phyloP scores from a whole-genome alignment of 371 early-diverging fungal genomes.

The Rhizopus delemar region DNA sequence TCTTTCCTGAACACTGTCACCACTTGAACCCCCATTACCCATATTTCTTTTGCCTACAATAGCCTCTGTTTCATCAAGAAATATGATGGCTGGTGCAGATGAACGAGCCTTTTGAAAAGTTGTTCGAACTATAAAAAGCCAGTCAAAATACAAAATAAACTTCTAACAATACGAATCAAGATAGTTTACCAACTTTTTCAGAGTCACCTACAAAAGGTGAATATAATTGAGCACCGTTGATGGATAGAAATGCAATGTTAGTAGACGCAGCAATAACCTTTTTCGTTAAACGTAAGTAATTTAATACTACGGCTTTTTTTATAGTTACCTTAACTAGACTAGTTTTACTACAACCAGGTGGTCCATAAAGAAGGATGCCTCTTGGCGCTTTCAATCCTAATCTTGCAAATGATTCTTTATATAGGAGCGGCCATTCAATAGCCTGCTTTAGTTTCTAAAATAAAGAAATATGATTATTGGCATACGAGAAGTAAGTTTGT shows the following conservation, averaged over 20 bases:
- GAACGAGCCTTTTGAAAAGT: constrained; percentile 86
- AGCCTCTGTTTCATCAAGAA: constrained; percentile 98
- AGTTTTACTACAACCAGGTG: constrained; percentile 98
- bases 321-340: constrained; percentile 79
- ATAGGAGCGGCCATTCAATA: constrained; percentile 93
- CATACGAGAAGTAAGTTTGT: background rate
- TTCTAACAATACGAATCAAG: background rate
- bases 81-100: constrained; percentile 91
- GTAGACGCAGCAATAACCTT: constrained; percentile 78
- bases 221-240: constrained; percentile 90
- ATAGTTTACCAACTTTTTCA: constrained; percentile 68
- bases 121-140: constrained; percentile 56
- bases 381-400: constrained; percentile 84
- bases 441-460: constrained; percentile 79
- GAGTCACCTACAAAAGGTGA: constrained; percentile 95
- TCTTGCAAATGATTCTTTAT: constrained; percentile 69
- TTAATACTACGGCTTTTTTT: background rate
- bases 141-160: background rate
- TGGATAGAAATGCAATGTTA: constrained; percentile 79
- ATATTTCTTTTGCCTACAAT: constrained; percentile 91
- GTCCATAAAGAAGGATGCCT: constrained; percentile 95
- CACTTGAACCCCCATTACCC: constrained; percentile 62
- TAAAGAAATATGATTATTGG: background rate
- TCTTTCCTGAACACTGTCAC: constrained; percentile 87
- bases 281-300: background rate